phyloP scores from a whole-genome alignment of 768 basidiomycete species.

The Dictyophora rubrovolvata region DNA sequence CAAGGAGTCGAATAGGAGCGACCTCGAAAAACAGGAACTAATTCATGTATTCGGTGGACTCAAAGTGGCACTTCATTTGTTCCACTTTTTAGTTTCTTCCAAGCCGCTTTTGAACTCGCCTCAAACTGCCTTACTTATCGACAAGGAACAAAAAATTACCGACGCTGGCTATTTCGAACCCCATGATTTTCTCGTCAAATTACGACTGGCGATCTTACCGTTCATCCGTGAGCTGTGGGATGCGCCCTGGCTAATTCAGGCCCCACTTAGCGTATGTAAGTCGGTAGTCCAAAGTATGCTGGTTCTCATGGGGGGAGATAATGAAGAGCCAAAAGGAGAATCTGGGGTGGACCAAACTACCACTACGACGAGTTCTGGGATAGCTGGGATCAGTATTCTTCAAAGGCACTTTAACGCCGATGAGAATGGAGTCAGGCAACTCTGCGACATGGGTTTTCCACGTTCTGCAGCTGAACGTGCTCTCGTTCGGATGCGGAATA shows the following conservation, averaged over 20 bases:
- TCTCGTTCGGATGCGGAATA: constrained; percentile 75
- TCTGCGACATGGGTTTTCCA: constrained; percentile 96
- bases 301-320: constrained; percentile 72
- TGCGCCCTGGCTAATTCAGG: constrained; percentile 67
- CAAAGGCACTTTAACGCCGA: constrained; percentile 42
- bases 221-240: constrained; percentile 67
- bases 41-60: constrained; percentile 71
- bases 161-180: constrained; percentile 77
- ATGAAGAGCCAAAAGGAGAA: constrained; percentile 56
- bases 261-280: constrained; percentile 66
- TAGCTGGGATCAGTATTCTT: constrained; percentile 23
- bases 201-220: constrained; percentile 64
- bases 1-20: constrained; percentile 46
- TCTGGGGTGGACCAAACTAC: constrained; percentile 20
- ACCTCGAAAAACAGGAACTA: constrained; percentile 50
- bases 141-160: constrained; percentile 69
- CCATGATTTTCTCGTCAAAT: constrained; percentile 74
- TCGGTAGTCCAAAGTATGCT: constrained; percentile 69
- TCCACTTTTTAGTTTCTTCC: constrained; percentile 67
- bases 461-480: constrained; percentile 82
- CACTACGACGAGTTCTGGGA: constrained; percentile 25
- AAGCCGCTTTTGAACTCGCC: constrained; percentile 77
- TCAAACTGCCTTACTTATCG: constrained; percentile 64
- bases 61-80: constrained; percentile 69
- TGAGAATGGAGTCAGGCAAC: constrained; percentile 67